Evolutionary conservation across 2,329 filamentous ascomycete genomes (phyloP).

Genomic region (Aspergillus thermomutatus): DNA sequence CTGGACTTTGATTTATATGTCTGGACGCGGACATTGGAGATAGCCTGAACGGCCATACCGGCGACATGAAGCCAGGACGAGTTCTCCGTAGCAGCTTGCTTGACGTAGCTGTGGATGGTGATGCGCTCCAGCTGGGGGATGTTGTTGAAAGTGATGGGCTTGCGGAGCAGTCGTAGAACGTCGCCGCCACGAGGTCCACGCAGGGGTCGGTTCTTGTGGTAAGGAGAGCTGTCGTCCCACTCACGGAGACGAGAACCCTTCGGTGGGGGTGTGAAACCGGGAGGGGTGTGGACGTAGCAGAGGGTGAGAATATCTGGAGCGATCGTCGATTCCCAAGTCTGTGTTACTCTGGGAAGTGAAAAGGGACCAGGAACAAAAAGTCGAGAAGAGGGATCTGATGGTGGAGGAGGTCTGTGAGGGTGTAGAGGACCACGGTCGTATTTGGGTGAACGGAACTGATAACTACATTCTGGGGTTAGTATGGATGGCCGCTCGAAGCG

Average conservation of each 20-base stretch:
- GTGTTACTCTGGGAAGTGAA: constrained; percentile 77
- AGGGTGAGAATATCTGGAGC: constrained; percentile 85
- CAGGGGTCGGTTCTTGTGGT: constrained; percentile 85
- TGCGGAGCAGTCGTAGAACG: constrained; percentile 47
- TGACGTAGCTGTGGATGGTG: constrained; percentile 73
- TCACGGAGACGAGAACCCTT: constrained; percentile 67
- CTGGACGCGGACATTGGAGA: constrained; percentile 71
- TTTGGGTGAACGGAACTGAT: constrained; percentile 90
- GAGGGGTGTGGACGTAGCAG: constrained; percentile 80
- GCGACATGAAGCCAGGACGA: constrained; percentile 76
- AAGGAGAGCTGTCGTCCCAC: constrained; percentile 90
- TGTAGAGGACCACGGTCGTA: constrained; percentile 93
- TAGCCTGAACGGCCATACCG: constrained; percentile 78
- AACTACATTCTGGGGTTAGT: constrained; percentile 54
- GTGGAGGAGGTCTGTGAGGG: constrained; percentile 82
- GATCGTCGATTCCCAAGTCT: constrained; percentile 85
- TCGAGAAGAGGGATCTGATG: constrained; percentile 82
- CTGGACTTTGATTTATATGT: constrained; percentile 68
- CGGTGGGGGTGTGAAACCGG: constrained; percentile 62
- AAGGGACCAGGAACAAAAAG: constrained; percentile 90
- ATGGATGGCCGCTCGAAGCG: constrained; percentile 4
- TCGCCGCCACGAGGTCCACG: constrained; percentile 80
- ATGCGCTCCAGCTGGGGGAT: constrained; percentile 78
- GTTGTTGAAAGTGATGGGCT: constrained; percentile 72
- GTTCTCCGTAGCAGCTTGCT: constrained; percentile 65